phyloP scores from a whole-genome alignment of 805 yeast species.

The Zygosaccharomyces bisporus region DNA sequence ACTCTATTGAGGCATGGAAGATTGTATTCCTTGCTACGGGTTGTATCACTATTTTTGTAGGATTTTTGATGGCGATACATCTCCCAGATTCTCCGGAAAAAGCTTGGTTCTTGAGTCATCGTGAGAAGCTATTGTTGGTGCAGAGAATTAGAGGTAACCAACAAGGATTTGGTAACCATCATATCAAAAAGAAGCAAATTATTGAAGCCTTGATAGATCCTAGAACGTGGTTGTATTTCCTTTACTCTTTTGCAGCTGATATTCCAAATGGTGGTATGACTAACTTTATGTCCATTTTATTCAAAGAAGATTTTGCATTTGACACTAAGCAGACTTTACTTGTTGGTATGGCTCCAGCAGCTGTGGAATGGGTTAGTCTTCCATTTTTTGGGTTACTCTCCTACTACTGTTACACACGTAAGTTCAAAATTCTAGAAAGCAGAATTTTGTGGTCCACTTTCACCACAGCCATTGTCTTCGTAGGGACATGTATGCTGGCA shows the following conservation, averaged over 20 bases:
- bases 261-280: constrained; percentile 51
- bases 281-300: constrained; percentile 42
- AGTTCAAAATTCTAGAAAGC: constrained; percentile 9
- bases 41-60: constrained; percentile 46
- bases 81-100: constrained; percentile 50
- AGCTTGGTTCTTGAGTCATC: constrained; percentile 44
- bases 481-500: constrained; percentile 41
- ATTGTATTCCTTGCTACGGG: constrained; percentile 55
- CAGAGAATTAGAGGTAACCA: constrained; percentile 47
- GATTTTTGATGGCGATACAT: constrained; percentile 42
- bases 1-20: constrained; percentile 51
- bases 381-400: constrained; percentile 21
- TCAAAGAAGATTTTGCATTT: constrained; percentile 40
- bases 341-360: constrained; percentile 42
- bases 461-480: constrained; percentile 28
- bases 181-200: constrained; percentile 50
- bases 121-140: constrained; percentile 44
- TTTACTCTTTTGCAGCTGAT: constrained; percentile 37
- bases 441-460: constrained; percentile 29
- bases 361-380: constrained; percentile 35
- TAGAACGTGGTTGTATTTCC: constrained; percentile 44
- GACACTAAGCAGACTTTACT: constrained; percentile 38
- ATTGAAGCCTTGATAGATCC: constrained; percentile 45
- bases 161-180: constrained; percentile 51
- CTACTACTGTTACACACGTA: constrained; percentile 8